Evolutionary conservation across 192 early-diverging fungal genomes (phyloP).

Genomic region (Rhizoclosmatium globosum): DNA sequence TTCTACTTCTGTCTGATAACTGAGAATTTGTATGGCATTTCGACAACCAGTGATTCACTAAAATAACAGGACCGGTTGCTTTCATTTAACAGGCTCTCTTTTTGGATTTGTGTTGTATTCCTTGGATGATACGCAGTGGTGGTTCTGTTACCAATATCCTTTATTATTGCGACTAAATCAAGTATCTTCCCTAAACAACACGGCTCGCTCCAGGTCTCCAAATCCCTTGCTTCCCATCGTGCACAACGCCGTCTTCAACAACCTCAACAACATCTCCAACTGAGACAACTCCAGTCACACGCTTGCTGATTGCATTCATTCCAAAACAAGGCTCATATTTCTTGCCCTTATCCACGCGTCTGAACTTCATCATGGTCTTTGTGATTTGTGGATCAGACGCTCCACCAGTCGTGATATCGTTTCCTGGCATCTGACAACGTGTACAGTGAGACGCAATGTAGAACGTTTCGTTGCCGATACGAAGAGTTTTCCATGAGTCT

Average conservation of each 20-base stretch:
- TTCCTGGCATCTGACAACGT: conserved; percentile 51
- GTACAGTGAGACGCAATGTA: conserved; percentile 48
- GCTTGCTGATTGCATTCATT: conserved; percentile 44
- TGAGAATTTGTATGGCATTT: too few relatives aligned
- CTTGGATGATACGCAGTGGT: too few relatives aligned
- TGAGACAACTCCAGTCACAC: conserved; percentile 21
- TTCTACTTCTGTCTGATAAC: too few relatives aligned
- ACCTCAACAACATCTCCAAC: conserved; percentile 48
- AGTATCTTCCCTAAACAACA: too few relatives aligned
- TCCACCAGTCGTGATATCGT: conserved; percentile 43
- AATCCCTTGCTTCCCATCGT: conserved; percentile 43
- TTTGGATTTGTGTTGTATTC: too few relatives aligned
- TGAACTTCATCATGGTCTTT: conserved; percentile 41
- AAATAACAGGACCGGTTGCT: too few relatives aligned
- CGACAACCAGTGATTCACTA: too few relatives aligned
- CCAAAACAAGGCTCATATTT: conserved; percentile 53
- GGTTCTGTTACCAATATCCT: too few relatives aligned
- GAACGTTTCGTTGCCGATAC: conserved; percentile 43
- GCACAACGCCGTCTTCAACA: conserved; percentile 18
- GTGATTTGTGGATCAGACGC: conserved; percentile 34
- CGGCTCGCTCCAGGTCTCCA: conserved; percentile 30
- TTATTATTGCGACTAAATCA: too few relatives aligned
- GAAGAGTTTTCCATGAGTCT: conserved; percentile 71
- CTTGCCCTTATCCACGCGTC: conserved; percentile 46
- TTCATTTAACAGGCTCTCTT: too few relatives aligned